Conservation (phyloP, 352 stramenopile genomes). For the Globisporangium nagaii region DNA sequence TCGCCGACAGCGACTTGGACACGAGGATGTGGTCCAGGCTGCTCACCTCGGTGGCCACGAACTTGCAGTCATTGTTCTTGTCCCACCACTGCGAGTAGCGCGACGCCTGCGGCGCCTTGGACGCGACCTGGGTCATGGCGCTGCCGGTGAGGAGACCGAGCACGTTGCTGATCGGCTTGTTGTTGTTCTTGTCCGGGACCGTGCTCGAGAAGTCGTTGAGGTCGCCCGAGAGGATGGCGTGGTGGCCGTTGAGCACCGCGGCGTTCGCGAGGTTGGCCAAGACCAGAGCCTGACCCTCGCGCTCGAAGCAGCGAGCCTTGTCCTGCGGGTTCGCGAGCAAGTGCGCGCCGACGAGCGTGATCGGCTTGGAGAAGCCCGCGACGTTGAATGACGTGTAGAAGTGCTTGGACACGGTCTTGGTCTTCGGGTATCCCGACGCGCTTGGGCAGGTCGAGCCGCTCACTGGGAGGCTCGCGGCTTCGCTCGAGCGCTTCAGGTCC, state of each 20-base stretch:
- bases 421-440: conserved; percentile 26
- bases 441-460: conserved; percentile 47
- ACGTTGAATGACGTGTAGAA: conserved; percentile 70
- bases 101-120: conserved; percentile 26
- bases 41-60: conserved; percentile 36
- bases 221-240: conserved; percentile 63
- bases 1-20: conserved; percentile 36
- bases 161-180: conserved; percentile 47
- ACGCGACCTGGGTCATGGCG: conserved; percentile 42
- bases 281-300: conserved; percentile 58
- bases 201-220: conserved; percentile 59
- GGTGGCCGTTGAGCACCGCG: conserved; percentile 33
- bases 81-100: conserved; percentile 64
- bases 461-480: conserved; percentile 32
- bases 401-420: conserved; percentile 63
- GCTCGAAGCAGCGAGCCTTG: conserved; percentile 49
- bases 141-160: conserved; percentile 38
- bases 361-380: conserved; percentile 52
- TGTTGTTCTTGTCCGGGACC: conserved; percentile 55
- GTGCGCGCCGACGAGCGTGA: conserved; percentile 61
- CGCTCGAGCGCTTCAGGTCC: conserved; percentile 35
- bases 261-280: conserved; percentile 34
- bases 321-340: conserved; percentile 55
- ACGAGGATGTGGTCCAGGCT: conserved; percentile 62
- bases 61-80: conserved; percentile 58